Evolutionary conservation across 441 rosid species (phyloP).

Genomic region (Pelargonium fulgidum): DNA sequence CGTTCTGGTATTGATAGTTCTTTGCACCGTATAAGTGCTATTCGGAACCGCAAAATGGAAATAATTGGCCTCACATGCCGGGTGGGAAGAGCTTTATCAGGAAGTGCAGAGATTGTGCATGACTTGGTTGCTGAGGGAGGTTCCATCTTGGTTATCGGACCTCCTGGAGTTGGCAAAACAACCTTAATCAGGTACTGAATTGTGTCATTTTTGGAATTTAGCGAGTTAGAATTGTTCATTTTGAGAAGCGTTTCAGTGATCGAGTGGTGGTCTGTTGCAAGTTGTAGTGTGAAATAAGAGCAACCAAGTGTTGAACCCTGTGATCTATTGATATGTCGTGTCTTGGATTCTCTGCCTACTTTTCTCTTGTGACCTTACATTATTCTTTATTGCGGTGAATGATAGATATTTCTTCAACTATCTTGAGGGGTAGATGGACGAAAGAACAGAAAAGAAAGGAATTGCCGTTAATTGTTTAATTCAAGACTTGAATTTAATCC

Average conservation of each 20-base stretch:
- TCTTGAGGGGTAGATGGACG: not conserved
- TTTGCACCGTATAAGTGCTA: slow-evolving; percentile 90
- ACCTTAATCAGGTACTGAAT: slow-evolving; percentile 73
- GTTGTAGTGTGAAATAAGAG: not conserved
- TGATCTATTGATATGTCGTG: not conserved
- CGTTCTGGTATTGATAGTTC: slow-evolving; percentile 83
- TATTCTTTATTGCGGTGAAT: not conserved
- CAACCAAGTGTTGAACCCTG: not conserved
- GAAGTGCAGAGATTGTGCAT: slow-evolving; percentile 73
- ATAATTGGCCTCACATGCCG: slow-evolving; percentile 88
- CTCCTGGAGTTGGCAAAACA: slow-evolving; percentile 96
- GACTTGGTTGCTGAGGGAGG: slow-evolving; percentile 83
- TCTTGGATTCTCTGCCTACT: not conserved
- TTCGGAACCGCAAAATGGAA: slow-evolving; percentile 79
- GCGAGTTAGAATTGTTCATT: slow-evolving; percentile 9
- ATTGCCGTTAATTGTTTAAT: not conserved
- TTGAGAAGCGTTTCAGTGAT: not conserved
- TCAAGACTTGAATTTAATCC: not conserved
- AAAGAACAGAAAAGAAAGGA: not conserved
- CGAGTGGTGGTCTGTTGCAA: not conserved
- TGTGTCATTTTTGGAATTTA: slow-evolving; percentile 7
- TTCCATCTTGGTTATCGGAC: slow-evolving; percentile 85
- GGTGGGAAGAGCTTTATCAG: slow-evolving; percentile 79
- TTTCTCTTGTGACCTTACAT: not conserved
- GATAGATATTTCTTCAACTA: not conserved